Base-by-base conservation (phyloP, 805 yeast species). In the Isabelozyma gotoi region DNA sequence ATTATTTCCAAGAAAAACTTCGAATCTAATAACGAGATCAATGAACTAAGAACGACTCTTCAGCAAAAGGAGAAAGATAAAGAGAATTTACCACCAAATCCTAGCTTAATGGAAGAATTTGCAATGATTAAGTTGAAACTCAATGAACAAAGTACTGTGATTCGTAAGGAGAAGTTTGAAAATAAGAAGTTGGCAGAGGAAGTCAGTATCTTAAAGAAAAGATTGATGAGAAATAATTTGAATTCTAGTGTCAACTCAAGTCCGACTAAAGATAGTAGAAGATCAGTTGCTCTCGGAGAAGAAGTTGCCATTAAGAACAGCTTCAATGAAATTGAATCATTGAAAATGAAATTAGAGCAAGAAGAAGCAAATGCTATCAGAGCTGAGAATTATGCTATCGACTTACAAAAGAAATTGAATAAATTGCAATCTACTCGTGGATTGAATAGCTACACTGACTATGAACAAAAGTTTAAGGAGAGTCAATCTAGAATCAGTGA, bases 151-250 rank as follows among this genome's bases (percentile, higher is more conserved):
- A 65, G 73, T 45, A 81, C 80, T 7, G 55, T 67, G 3, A 51
- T 81, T 41, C 67, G 78, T 36, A 75, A 68, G 31, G 82, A 79
- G 52, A 63, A 59, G 44, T 68, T 71, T 29, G 76, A 71, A 47
- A 70, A 68, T 41, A 69, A 53, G 59, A 76, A 63, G 45, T 58
- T 84, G 36, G 65, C 71, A 18, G 81, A 84, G 36, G 88, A 84
- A 46, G 55, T 84, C 40, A 73, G 75, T 24, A 65, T 84, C 51
- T 61, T 86, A 11, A 85, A 83, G 50, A 77, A 83, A 2, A 73
- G 87, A 51, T 58, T 82, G n/a, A 36, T 11, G 15, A 36, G 20
- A 31, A 36, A 36, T 16, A 36, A 36, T 36, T 24, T 36, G 18
- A 36, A 20, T 20, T 18, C 39, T 10, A 36, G 39, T 24, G 31